These are phyloP conservation scores for Calocybe gambosa DNA, from an alignment of 1,284 basidiomycete species.

Conservation along the genomic window DNA sequence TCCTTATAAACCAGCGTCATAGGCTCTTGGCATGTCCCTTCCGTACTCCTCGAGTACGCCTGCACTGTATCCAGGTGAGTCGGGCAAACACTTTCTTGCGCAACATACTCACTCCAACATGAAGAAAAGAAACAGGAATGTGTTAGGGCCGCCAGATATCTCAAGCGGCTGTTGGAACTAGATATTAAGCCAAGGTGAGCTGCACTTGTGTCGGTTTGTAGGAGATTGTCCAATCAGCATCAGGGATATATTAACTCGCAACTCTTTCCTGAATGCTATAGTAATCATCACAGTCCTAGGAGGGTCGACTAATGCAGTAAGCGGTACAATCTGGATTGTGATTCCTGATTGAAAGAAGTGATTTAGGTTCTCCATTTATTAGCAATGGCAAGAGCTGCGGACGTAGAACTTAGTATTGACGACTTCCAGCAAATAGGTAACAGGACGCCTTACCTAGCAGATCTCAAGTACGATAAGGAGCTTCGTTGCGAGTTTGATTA, in stretches of 20 bases:
- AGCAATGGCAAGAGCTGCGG: conserved; percentile 89
- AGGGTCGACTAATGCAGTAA: conserved; percentile 88
- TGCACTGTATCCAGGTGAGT: conserved; percentile 65
- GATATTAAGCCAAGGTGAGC: conserved; percentile 79
- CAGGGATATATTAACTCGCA: conserved; percentile 86
- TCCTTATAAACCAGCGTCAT: neutral
- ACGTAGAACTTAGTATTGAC: conserved; percentile 84
- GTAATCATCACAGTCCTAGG: conserved; percentile 80
- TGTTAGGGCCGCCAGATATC: conserved; percentile 73
- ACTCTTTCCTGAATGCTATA: conserved; percentile 91
- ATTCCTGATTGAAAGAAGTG: neutral
- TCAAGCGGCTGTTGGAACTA: conserved; percentile 77
- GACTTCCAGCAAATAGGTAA: conserved; percentile 90
- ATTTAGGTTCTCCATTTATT: conserved; percentile 82
- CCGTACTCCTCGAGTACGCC: conserved; percentile 87
- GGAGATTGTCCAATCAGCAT: neutral
- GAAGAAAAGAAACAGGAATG: conserved; percentile 83
- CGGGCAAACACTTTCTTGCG: neutral
- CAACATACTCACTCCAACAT: neutral
- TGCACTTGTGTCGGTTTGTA: neutral
- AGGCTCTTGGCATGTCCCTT: conserved; percentile 78
- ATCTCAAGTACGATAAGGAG: conserved; percentile 64
- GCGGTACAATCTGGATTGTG: conserved; percentile 15
- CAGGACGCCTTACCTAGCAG: conserved; percentile 89
- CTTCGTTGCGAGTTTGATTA: conserved; percentile 2